Conservation (phyloP, 1,284 basidiomycete genomes). For the Flammula alnicola region DNA sequence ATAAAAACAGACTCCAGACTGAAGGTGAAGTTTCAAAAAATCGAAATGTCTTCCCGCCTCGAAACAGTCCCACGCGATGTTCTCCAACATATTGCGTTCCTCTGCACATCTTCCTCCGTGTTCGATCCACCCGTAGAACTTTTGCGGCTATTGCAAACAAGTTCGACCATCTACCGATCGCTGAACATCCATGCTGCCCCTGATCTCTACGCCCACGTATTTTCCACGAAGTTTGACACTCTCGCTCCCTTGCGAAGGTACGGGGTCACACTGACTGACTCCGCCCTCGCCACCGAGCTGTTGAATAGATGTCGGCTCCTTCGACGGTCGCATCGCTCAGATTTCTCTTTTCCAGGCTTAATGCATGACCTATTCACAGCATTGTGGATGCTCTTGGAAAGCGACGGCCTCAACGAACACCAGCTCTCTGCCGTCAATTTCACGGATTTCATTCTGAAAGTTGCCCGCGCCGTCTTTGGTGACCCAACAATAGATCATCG, state of each 20-base stretch:
- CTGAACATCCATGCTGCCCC: constrained; percentile 52
- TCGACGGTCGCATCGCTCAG: constrained; percentile 43
- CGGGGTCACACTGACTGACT: constrained; percentile 38
- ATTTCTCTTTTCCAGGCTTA: constrained; percentile 35
- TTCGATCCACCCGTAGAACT: constrained; percentile 44
- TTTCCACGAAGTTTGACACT: constrained; percentile 58
- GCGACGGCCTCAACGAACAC: constrained; percentile 44
- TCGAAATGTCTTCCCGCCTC: constrained; percentile 45
- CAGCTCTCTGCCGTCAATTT: constrained; percentile 45
- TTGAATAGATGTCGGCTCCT: constrained; percentile 47
- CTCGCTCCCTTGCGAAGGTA: constrained; percentile 41
- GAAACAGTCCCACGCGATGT: constrained; percentile 53
- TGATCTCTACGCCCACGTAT: constrained; percentile 66
- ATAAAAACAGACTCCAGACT: constrained; percentile 7
- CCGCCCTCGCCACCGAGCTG: constrained; percentile 52
- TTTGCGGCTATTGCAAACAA: constrained; percentile 47
- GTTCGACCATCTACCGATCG: constrained; percentile 45
- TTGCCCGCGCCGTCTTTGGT: constrained; percentile 24
- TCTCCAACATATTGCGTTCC: constrained; percentile 54
- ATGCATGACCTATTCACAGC: constrained; percentile 53
- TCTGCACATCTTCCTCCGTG: constrained; percentile 40
- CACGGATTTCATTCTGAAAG: constrained; percentile 35
- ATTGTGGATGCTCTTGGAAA: constrained; percentile 57
- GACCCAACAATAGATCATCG: background rate
- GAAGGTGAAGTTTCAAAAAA: background rate